Conservation (phyloP, 1,139 yeast species). For the Yamadazyma atlantica region DNA sequence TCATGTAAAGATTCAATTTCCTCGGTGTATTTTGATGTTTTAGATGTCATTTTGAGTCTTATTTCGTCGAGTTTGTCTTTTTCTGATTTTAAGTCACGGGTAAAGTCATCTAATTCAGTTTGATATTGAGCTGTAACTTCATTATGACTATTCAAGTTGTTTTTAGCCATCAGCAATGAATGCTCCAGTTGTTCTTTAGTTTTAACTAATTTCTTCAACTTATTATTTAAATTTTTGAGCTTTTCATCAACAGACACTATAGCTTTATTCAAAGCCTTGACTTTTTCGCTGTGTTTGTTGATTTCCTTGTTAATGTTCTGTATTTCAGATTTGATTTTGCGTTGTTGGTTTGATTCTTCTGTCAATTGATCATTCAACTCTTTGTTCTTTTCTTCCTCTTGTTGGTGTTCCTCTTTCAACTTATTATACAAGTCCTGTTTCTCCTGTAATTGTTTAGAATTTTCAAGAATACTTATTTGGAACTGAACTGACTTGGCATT, state of each 20-base stretch:
- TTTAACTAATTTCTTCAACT: slow-evolving; percentile 63
- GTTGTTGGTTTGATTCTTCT: slow-evolving; percentile 21
- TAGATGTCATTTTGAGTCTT: slow-evolving; percentile 65
- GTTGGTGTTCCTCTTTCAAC: slow-evolving; percentile 42
- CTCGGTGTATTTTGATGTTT: slow-evolving; percentile 64
- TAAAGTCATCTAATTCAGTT: slow-evolving; percentile 45
- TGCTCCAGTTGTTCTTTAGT: slow-evolving; percentile 37
- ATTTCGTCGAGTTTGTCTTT: slow-evolving; percentile 58
- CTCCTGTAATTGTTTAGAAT: slow-evolving; percentile 39
- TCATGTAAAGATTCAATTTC: slow-evolving; percentile 64
- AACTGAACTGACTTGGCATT: slow-evolving; percentile 54
- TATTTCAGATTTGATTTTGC: slow-evolving; percentile 34
- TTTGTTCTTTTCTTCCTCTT: slow-evolving; percentile 49
- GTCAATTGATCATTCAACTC: slow-evolving; percentile 44
- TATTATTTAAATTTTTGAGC: slow-evolving; percentile 59
- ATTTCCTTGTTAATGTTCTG: slow-evolving; percentile 31
- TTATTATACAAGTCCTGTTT: slow-evolving; percentile 32
- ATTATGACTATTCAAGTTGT: slow-evolving; percentile 47
- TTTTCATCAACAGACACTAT: slow-evolving; percentile 75
- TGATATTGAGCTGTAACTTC: slow-evolving; percentile 42
- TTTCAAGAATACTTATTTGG: slow-evolving; percentile 52
- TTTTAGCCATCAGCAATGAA: slow-evolving; percentile 40
- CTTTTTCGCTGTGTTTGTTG: slow-evolving; percentile 33
- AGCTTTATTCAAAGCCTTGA: slow-evolving; percentile 44
- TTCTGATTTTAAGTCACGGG: slow-evolving; percentile 50